phyloP scores from a whole-genome alignment of 1,284 basidiomycete genomes.

The Bjerkandera adusta region DNA sequence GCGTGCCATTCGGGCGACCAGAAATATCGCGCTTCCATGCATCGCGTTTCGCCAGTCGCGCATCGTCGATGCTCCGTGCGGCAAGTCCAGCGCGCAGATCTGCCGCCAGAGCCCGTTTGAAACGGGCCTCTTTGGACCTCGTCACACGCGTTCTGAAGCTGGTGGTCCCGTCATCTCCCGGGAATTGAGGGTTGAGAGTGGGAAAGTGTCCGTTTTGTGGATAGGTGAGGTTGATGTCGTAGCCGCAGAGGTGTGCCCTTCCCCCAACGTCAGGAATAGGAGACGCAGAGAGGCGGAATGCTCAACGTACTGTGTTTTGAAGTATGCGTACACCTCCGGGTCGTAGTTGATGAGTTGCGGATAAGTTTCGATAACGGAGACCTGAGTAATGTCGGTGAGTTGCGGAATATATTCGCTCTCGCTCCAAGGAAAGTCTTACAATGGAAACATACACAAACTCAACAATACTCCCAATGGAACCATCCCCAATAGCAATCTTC shows the following conservation, averaged over 20 bases:
- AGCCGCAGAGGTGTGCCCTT: conserved; percentile 41
- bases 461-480: conserved; percentile 44
- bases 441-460: conserved; percentile 52
- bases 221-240: conserved; percentile 61
- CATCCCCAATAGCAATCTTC: conserved; percentile 67
- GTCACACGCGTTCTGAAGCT: no score
- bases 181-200: conserved; percentile 18
- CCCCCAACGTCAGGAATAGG: no score
- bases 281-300: background rate
- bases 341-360: conserved; percentile 34
- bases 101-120: conserved; percentile 1
- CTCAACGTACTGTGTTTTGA: conserved; percentile 63
- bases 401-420: background rate
- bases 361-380: conserved; percentile 17
- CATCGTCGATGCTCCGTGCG: background rate
- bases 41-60: conserved; percentile 5
- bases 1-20: conserved; percentile 20
- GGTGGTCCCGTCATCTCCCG: no score
- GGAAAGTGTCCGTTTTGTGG: conserved; percentile 54
- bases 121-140: background rate
- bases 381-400: conserved; percentile 1
- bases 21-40: conserved; percentile 19
- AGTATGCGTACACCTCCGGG: conserved; percentile 60
- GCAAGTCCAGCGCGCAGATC: background rate
- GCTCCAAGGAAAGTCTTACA: conserved; percentile 36